These are phyloP conservation scores for Trichomonascaceae sp. DNA, from an alignment of 1,139 yeast species.

Conservation along the genomic window DNA sequence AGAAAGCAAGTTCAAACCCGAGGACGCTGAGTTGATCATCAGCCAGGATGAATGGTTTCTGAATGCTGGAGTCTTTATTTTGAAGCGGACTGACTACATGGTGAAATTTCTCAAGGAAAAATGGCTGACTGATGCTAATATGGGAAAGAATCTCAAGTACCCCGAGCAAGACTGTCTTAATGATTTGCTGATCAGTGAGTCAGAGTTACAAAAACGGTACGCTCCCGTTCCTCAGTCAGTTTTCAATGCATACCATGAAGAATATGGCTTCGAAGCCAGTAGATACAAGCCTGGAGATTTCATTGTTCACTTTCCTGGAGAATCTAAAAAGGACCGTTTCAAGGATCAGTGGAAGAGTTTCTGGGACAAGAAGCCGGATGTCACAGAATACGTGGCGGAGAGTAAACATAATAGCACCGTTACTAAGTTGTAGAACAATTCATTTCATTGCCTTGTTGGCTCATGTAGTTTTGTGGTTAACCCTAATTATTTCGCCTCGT, in stretches of 20 bases:
- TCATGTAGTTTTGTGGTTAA: too few relatives aligned
- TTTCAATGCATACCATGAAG: conserved; percentile 20
- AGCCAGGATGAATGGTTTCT: conserved; percentile 22
- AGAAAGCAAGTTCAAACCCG: conserved; percentile 7
- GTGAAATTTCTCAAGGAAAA: conserved; percentile 12
- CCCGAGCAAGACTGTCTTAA: conserved; percentile 17
- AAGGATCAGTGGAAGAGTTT: too few relatives aligned
- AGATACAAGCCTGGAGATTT: conserved; percentile 16
- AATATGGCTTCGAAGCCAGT: conserved; percentile 12
- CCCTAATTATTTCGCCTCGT: too few relatives aligned
- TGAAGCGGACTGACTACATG: conserved; percentile 18
- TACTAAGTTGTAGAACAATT: too few relatives aligned
- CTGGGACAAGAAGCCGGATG: too few relatives aligned
- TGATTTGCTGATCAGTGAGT: conserved; percentile 13
- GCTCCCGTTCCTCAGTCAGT: conserved; percentile 25
- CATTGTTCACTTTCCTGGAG: conserved; percentile 20
- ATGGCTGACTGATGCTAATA: conserved; percentile 13
- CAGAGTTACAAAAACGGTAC: conserved; percentile 16
- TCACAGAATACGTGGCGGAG: too few relatives aligned
- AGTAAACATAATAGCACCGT: too few relatives aligned
- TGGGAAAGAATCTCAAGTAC: conserved; percentile 8
- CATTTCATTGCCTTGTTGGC: too few relatives aligned
- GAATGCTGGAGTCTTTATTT: conserved; percentile 27
- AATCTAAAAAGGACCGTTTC: too few relatives aligned
- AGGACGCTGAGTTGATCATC: conserved; percentile 16